phyloP scores from a whole-genome alignment of 164 flowering plant genomes.

The Vitis amurensis region DNA sequence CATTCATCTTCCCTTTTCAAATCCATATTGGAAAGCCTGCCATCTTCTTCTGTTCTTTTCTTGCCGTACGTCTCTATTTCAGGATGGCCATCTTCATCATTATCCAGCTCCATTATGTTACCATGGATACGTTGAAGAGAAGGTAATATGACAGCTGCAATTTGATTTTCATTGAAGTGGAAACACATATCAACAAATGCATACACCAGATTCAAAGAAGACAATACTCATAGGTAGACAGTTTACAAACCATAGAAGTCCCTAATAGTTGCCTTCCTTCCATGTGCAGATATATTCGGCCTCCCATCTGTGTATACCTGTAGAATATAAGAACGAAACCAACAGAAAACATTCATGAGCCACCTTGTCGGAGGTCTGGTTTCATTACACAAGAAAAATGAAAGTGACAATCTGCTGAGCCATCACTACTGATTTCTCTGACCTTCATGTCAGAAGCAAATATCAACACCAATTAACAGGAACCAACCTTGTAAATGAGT shows the following conservation, averaged over 20 bases:
- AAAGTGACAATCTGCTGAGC: background rate
- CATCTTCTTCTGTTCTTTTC: slow-evolving; percentile 43
- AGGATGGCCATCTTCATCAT: slow-evolving; percentile 19
- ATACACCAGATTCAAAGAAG: background rate
- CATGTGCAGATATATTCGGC: slow-evolving; percentile 36
- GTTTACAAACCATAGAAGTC: slow-evolving; percentile 67
- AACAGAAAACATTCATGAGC: background rate
- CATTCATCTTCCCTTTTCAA: slow-evolving; percentile 75
- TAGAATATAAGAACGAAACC: background rate
- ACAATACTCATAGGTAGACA: background rate
- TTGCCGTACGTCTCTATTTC: slow-evolving; percentile 23
- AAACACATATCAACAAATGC: background rate
- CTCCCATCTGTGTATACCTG: slow-evolving; percentile 66
- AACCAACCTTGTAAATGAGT: slow-evolving; percentile 62
- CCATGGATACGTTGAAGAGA: slow-evolving; percentile 77
- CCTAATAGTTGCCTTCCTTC: slow-evolving; percentile 66
- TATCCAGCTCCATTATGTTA: slow-evolving; percentile 40
- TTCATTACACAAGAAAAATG: background rate
- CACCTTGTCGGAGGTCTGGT: background rate
- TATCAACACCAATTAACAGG: background rate
- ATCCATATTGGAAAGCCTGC: slow-evolving; percentile 37
- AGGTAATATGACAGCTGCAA: slow-evolving; percentile 80
- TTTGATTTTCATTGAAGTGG: slow-evolving; percentile 7
- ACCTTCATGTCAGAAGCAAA: background rate
- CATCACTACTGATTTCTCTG: background rate